Evolutionary conservation across 2,329 filamentous ascomycete species (phyloP), one percentile per base, ranked within the genome.

Genomic region (Tolypocladium cylindrosporum): DNA sequence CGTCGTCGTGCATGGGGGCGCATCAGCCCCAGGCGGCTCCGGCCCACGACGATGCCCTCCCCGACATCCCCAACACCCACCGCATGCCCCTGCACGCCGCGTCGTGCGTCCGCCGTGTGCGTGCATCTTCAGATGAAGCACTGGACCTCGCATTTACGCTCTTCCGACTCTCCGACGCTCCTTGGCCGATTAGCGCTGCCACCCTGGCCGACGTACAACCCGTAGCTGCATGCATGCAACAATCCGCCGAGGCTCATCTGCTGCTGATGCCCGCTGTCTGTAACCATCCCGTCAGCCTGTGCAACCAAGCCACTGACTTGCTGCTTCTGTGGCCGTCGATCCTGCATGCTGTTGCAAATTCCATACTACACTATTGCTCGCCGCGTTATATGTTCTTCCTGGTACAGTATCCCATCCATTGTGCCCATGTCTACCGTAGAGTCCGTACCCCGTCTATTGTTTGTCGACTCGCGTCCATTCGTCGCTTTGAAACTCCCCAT

Each of bases 401-500:
- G 8, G 19, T 21, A 48, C n/a, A 14, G 31, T 7, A n/a, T 36
- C 31, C 9, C 45, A n/a, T 50, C 48, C 24, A 9, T 4, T 19
- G 10, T n/a, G 27, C 2, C 39, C 24, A 24, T 27, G 36, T 40
- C 34, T 39, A 14, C 24, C 13, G 1, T 39, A n/a, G 27, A n/a
- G 27, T 16, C 45, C 21, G 24, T 55, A 50, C 51, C 24, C 24
- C 14, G 42, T 55, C 50, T 36, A 36, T 36, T 16, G 36, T 21
- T 0, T 36, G 16, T 52, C 48, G 31, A 8, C 31, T 37, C 39
- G 59, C 50, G 68, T 71, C 70, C 70, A 74, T 31, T 58, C 63
- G 48, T 67, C 65, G 50, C 60, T 69, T 39, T 64, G 59, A 57
- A 69, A 67, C 50, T 64, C 62, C n/a, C 69, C 70, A 16, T 66